Evolutionary conservation across 306 rosid species (phyloP), one percentile per base, ranked within the genome.

Genomic region (Pyrus communis): DNA sequence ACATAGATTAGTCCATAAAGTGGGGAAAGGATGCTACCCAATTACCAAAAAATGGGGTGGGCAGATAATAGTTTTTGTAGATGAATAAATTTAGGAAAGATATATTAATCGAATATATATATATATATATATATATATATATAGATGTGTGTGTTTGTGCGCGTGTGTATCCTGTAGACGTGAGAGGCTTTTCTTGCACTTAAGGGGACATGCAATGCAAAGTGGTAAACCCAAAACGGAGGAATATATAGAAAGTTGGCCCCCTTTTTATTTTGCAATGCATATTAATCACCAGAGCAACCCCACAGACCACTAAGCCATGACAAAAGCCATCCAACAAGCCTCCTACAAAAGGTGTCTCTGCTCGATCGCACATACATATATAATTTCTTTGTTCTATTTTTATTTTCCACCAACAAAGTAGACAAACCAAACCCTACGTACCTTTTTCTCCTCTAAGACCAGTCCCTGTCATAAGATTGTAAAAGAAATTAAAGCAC

Each of bases 161-260:
- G 40, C 45, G 40, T 35, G 40, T 35, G 40, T 45, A 17, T 12
- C 70, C 60, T 81, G 75, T 74, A 66, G 78, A 46, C 85, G 70
- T 76, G 83, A 73, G 72, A 31, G 70, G 75, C 59, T 82, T 82
- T 79, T 81, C 76, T 85, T 84, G 86, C 78, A 60, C 84, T 86
- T 25, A 60, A 84, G 86, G 86, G 83, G 84, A 85, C 90, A 90
- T 87, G 91, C 89, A 90, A 87, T 84, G 86, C 81, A 89, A 84
- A 87, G 89, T 82, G 79, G 55, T 69, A 77, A 82, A 83, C 77
- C 79, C 84, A 70, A 87, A 86, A 80, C 78, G 42, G 54, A 81
- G 86, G 87, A 89, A 88, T 85, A 78, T 84, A 81, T 85, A 81
- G 91, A 91, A 89, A 89, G 97, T 86, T 89, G 91, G 85, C 88